Evolutionary conservation across 306 rosid genomes (phyloP), one percentile per base, ranked within the genome.

Genomic region (Trifolium repens): DNA sequence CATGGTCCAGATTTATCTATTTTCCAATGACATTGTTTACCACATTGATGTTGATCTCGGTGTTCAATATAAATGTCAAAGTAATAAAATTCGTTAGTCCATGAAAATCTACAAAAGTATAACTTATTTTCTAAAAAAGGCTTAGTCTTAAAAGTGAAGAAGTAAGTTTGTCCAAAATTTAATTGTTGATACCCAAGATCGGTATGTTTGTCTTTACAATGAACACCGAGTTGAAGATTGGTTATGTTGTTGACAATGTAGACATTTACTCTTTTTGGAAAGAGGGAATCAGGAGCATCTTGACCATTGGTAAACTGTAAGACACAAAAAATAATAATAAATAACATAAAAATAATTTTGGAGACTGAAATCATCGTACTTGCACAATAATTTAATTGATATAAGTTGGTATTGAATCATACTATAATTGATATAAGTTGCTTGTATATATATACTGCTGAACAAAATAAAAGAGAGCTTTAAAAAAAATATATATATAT

Each of bases 41-140:
- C 3, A 9, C 58, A 52, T 6, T 52, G 2, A n/a, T 7, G 1
- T 1, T 47, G 1, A 47, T 47, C 8, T 14, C 54, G 54, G 14
- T 0, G 1, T 13, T 47, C 77, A 72, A 57, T 15, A 39, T 68
- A 72, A 49, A 47, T 47, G 53, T 47, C 53, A 47, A 47, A 47
- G 16, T 47, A 47, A 14, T 47, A n/a, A 47, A 47, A 47, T 12
- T 15, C 53, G 5, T 47, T 47, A 15, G 12, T 13, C 54, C 54
- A 47, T 47, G 54, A 13, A 47, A 47, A 47, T 47, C 17, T 5
- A 14, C 54, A 14, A 47, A 47, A 47, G n/a, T 47, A 47, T 47
- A 47, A 47, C 0, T 5, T 14, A 13, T 13, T 13, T 13, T 47
- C 16, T 13, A 47, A 14, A 1, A 47, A 14, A 6, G 16, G 16